Evolutionary conservation across 2,329 filamentous ascomycete genomes (phyloP).

Genomic region (Botrytis porri): DNA sequence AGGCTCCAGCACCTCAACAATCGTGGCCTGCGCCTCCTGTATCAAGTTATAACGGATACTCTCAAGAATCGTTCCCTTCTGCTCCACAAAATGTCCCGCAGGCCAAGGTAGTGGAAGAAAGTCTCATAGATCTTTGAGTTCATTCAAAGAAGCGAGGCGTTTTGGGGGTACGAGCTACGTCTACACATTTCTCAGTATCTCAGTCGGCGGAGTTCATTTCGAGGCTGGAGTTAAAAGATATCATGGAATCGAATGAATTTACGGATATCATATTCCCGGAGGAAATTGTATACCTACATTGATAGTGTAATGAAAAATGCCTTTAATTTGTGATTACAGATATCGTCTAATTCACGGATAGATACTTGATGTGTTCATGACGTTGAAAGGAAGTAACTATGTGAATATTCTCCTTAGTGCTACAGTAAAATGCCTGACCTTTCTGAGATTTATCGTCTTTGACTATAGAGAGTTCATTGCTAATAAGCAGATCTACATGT

Average conservation of each 20-base stretch:
- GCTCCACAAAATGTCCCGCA: constrained; percentile 59
- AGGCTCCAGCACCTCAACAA: constrained; percentile 42
- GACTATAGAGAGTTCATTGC: background rate
- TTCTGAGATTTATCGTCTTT: background rate
- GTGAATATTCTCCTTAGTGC: background rate
- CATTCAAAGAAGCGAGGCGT: constrained; percentile 36
- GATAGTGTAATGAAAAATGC: constrained; percentile 7
- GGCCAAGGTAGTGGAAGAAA: constrained; percentile 65
- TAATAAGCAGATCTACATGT: background rate
- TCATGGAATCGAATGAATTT: constrained; percentile 4
- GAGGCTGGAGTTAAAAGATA: constrained; percentile 7
- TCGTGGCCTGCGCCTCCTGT: constrained; percentile 37
- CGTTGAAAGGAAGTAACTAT: background rate
- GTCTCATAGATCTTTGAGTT: constrained; percentile 70
- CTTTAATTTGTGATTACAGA: background rate
- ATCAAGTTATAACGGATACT: constrained; percentile 49
- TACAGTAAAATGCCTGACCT: background rate
- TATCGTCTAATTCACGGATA: background rate
- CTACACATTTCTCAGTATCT: background rate
- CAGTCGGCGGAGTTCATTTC: background rate
- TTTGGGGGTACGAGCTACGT: constrained; percentile 2
- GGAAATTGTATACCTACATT: constrained; percentile 6
- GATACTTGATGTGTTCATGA: background rate
- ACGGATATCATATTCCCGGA: background rate
- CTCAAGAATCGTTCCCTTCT: constrained; percentile 62